phyloP scores from a whole-genome alignment of 108 stramenopile genomes.

The Skeletonema costatum region DNA sequence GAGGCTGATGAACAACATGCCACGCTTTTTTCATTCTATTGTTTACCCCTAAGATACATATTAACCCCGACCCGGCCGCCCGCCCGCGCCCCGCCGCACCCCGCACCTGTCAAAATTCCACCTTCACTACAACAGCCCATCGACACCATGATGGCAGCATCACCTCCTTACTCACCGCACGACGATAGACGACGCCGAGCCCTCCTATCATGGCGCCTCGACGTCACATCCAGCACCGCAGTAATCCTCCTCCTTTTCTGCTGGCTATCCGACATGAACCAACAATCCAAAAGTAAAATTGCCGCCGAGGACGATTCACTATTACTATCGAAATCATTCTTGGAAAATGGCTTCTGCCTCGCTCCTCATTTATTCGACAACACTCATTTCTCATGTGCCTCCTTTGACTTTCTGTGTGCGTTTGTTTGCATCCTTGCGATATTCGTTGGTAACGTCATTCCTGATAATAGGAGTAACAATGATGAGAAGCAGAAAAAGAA shows the following conservation, averaged over 20 bases:
- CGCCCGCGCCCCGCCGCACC: too few species aligned
- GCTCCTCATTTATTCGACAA: slow-evolving; percentile 16
- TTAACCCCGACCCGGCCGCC: too few species aligned
- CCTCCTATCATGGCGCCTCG: slow-evolving; percentile 11
- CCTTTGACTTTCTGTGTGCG: slow-evolving; percentile 18
- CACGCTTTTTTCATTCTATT: too few species aligned
- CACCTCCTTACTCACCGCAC: too few species aligned
- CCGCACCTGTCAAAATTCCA: too few species aligned
- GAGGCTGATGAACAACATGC: too few species aligned
- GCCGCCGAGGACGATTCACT: too few species aligned
- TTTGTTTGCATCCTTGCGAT: neutral
- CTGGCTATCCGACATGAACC: slow-evolving; percentile 6
- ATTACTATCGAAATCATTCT: slow-evolving; percentile 18
- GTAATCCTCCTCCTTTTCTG: slow-evolving; percentile 2
- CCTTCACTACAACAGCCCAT: too few species aligned
- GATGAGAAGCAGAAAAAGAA: too few species aligned
- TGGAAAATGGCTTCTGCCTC: slow-evolving; percentile 31
- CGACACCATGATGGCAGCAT: too few species aligned
- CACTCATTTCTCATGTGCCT: slow-evolving; percentile 20
- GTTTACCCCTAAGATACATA: too few species aligned
- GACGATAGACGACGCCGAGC: neutral
- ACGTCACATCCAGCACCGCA: neutral
- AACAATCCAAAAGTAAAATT: too few species aligned
- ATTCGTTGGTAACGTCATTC: neutral
- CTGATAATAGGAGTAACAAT: neutral